Evolutionary conservation across 208 protist species (phyloP).

Genomic region (Crithidia bombi): DNA sequence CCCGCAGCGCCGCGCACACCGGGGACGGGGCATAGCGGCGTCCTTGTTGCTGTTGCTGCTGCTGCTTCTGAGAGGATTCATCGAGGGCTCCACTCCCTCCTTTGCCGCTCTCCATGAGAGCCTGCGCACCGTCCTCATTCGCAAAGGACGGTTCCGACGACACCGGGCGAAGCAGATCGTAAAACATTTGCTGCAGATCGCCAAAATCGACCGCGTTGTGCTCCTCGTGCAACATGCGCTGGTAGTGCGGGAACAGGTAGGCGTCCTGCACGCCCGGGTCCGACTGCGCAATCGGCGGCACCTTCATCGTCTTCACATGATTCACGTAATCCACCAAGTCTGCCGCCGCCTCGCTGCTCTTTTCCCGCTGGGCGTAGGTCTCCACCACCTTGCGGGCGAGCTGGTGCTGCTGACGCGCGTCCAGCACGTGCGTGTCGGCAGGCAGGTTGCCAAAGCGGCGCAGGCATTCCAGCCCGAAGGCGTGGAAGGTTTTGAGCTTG

Average conservation of each 20-base stretch:
- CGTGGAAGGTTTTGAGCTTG: slow-evolving; percentile 87
- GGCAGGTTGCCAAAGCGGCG: slow-evolving; percentile 65
- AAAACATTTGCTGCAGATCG: slow-evolving; percentile 83
- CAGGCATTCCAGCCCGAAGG: slow-evolving; percentile 84
- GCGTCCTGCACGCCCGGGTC: slow-evolving; percentile 62
- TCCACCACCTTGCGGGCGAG: slow-evolving; percentile 65
- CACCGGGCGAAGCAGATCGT: slow-evolving; percentile 47
- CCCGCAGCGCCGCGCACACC: slow-evolving; percentile 42
- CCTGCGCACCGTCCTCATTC: neutral
- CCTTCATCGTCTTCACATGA: slow-evolving; percentile 66
- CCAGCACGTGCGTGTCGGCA: slow-evolving; percentile 57
- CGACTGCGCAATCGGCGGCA: slow-evolving; percentile 42
- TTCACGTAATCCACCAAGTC: slow-evolving; percentile 73
- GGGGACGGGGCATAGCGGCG: slow-evolving; percentile 28
- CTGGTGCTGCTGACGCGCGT: slow-evolving; percentile 57
- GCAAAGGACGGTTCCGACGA: neutral
- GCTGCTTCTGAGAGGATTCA: neutral
- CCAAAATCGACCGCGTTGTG: slow-evolving; percentile 84
- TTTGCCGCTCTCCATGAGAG: neutral
- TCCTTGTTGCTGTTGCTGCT: neutral
- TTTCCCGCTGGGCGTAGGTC: slow-evolving; percentile 48
- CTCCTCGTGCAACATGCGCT: slow-evolving; percentile 70
- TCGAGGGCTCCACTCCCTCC: neutral
- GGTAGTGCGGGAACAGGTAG: slow-evolving; percentile 78
- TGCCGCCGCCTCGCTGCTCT: slow-evolving; percentile 60